These are phyloP conservation scores for Penicillium verrucosum DNA, from an alignment of 2,329 filamentous ascomycete genomes.

Conservation along the genomic window DNA sequence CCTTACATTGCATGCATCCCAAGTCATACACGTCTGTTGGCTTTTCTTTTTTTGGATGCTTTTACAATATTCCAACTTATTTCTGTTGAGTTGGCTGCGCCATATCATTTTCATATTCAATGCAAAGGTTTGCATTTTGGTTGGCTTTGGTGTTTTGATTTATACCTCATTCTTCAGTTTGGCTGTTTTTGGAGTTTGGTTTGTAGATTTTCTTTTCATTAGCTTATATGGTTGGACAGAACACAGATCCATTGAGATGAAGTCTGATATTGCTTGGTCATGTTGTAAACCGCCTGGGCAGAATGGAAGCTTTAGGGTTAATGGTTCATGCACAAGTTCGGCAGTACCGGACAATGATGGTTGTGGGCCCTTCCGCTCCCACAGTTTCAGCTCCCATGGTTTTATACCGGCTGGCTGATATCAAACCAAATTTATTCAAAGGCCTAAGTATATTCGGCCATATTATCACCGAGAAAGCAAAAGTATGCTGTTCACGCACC, in stretches of 20 bases:
- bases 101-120: neutral
- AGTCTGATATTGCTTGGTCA: neutral
- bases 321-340: neutral
- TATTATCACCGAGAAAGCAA: neutral
- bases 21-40: neutral
- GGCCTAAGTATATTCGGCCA: neutral
- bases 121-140: neutral
- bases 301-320: neutral
- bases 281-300: neutral
- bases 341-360: neutral
- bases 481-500: conserved; percentile 19
- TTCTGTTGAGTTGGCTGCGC: neutral
- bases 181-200: neutral
- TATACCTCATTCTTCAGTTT: neutral
- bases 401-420: neutral
- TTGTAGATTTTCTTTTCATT: neutral
- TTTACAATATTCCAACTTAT: neutral
- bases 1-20: neutral
- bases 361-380: neutral
- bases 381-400: neutral
- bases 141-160: neutral
- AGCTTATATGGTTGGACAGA: neutral
- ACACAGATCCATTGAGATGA: neutral
- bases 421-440: neutral
- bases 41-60: neutral